phyloP scores from a whole-genome alignment of 2,329 filamentous ascomycete species.

The Dactylellina leptospora region DNA sequence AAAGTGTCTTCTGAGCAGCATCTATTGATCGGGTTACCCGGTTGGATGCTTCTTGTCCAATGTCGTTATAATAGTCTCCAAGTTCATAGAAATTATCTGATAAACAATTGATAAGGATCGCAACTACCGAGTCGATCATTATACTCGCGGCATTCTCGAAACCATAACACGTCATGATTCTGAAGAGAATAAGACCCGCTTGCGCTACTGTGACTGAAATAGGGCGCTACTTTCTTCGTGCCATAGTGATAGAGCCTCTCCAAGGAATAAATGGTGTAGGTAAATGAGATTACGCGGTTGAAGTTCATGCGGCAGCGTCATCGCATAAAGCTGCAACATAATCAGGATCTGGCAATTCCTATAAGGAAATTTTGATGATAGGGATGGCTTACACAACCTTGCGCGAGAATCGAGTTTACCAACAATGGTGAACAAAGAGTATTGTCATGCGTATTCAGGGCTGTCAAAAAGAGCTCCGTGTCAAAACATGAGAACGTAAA shows the following conservation, averaged over 20 bases:
- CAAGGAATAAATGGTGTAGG: not conserved
- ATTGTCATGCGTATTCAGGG: not conserved
- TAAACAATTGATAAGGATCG: too few species aligned
- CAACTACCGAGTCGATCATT: not conserved
- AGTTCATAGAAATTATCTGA: too few species aligned
- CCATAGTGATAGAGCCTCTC: not conserved
- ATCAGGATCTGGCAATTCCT: not conserved
- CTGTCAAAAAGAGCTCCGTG: not conserved
- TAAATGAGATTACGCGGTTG: too few species aligned
- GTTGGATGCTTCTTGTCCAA: too few species aligned
- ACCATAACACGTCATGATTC: not conserved
- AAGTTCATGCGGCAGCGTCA: not conserved
- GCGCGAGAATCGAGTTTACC: not conserved
- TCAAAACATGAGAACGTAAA: not conserved
- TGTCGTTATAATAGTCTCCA: too few species aligned
- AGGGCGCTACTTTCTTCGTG: not conserved
- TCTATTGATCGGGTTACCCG: too few species aligned
- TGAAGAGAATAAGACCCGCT: not conserved
- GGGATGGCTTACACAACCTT: not conserved
- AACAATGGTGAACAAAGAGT: not conserved
- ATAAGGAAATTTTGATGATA: too few species aligned
- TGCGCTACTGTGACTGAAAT: not conserved
- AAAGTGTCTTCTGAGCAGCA: too few species aligned
- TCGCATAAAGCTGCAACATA: not conserved
- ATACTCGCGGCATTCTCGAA: not conserved